Percentiles rank a stretch among this genome's conserved stretches.
Conservation (phyloP, 1,284 basidiomycete genomes). For the Trametes hirsuta region DNA sequence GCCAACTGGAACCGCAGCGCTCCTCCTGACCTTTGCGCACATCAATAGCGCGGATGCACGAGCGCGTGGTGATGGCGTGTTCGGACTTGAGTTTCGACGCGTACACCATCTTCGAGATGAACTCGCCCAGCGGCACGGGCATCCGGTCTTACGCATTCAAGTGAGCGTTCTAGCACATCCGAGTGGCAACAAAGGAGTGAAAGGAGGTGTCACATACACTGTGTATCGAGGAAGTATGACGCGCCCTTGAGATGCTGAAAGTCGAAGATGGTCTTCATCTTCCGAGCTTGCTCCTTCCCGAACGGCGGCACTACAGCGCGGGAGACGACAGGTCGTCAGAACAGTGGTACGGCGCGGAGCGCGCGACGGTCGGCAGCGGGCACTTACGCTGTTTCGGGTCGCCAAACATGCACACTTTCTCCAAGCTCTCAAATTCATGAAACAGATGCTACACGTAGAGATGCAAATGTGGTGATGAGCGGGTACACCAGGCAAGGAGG, state of each 20-base stretch:
- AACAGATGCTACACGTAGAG: constrained; percentile 39
- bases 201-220: constrained; percentile 39
- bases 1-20: constrained; percentile 43
- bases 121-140: constrained; percentile 49
- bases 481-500: no score
- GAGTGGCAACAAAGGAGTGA: neutral
- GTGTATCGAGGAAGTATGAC: constrained; percentile 46
- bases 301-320: constrained; percentile 48
- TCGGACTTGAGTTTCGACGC: constrained; percentile 38
- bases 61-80: constrained; percentile 34
- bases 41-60: constrained; percentile 44
- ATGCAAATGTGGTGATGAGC: no score
- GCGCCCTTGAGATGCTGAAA: constrained; percentile 41
- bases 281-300: constrained; percentile 43
- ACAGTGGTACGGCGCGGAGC: no score
- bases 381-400: constrained; percentile 49
- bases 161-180: neutral
- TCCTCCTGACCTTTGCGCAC: constrained; percentile 44
- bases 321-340: neutral
- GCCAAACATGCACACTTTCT: constrained; percentile 48
- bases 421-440: constrained; percentile 32
- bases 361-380: neutral
- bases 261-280: constrained; percentile 51
- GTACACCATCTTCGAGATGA: constrained; percentile 52
- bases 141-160: constrained; percentile 47